Conservation (phyloP, 306 rosid species). For the Vigna trinervia region DNA sequence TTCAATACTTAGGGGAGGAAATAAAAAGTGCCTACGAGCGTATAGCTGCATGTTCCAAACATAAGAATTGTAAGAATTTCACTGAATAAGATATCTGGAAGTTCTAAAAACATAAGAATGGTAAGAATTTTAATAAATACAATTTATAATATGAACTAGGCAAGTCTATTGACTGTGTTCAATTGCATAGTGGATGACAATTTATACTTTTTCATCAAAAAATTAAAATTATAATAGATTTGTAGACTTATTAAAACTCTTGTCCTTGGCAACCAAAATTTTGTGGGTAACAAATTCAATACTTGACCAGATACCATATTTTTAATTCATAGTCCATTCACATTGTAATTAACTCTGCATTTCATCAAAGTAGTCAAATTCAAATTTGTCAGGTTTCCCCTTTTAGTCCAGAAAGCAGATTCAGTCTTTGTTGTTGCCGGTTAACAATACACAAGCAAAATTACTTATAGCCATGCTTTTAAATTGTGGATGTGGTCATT, state of each 20-base stretch:
- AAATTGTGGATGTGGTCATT: neutral
- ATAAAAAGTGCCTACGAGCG: slow-evolving; percentile 95
- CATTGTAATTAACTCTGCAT: neutral
- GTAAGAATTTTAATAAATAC: neutral
- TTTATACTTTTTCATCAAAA: slow-evolving; percentile 19
- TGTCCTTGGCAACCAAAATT: neutral
- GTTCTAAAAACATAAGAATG: slow-evolving; percentile 3
- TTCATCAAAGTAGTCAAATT: neutral
- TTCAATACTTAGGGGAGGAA: slow-evolving; percentile 84
- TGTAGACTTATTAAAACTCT: slow-evolving; percentile 18
- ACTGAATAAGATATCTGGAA: slow-evolving; percentile 36
- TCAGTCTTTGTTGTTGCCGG: too few species aligned
- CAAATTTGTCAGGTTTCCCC: neutral
- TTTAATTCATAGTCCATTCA: neutral
- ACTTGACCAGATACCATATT: neutral
- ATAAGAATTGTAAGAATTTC: neutral
- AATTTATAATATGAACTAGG: neutral
- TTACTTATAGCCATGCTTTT: neutral
- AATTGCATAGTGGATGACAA: slow-evolving; percentile 1
- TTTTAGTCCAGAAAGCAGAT: neutral
- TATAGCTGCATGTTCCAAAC: slow-evolving; percentile 71
- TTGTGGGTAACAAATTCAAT: neutral
- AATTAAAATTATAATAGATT: neutral
- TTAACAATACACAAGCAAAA: neutral
- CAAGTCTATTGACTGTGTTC: neutral